These are phyloP conservation scores for Maudiozyma pseudohumilis DNA, from an alignment of 805 yeast genomes.

Conservation along the genomic window DNA sequence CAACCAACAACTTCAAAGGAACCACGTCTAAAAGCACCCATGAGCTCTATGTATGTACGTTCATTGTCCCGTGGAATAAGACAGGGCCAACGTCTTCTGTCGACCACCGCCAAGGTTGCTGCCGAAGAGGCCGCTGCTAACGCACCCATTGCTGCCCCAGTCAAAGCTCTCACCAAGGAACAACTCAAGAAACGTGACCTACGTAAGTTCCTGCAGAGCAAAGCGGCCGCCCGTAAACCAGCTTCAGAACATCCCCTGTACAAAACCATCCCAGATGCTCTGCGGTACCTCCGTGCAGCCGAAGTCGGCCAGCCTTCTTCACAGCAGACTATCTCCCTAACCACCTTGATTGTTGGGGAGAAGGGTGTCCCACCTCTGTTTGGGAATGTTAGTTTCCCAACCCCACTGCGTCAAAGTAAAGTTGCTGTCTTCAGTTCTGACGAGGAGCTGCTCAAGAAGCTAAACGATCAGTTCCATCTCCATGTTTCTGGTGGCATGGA, in stretches of 20 bases:
- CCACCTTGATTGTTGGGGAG: conserved; percentile 56
- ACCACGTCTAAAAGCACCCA: too few species aligned
- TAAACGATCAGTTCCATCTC: conserved; percentile 49
- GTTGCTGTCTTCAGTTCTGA: conserved; percentile 60
- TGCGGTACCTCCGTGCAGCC: conserved; percentile 73
- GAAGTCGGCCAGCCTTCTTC: conserved; percentile 76
- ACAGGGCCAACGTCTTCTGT: neutral
- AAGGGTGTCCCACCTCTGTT: conserved; percentile 66
- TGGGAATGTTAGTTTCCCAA: conserved; percentile 67
- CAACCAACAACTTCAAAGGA: too few species aligned
- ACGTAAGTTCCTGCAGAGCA: conserved; percentile 30
- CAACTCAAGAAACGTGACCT: conserved; percentile 30
- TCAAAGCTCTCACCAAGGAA: conserved; percentile 21
- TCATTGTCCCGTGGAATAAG: neutral
- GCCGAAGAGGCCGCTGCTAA: neutral
- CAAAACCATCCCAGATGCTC: conserved; percentile 62
- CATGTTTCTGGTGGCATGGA: conserved; percentile 62
- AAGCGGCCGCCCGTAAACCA: conserved; percentile 32
- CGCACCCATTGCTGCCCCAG: neutral
- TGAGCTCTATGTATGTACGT: neutral
- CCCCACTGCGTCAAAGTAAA: conserved; percentile 54
- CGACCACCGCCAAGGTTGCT: neutral
- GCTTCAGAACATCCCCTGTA: conserved; percentile 49
- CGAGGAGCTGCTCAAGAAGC: conserved; percentile 41
- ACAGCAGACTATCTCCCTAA: conserved; percentile 61